Conservation (phyloP, 331 rosid species). For the Quercus tomentella region DNA sequence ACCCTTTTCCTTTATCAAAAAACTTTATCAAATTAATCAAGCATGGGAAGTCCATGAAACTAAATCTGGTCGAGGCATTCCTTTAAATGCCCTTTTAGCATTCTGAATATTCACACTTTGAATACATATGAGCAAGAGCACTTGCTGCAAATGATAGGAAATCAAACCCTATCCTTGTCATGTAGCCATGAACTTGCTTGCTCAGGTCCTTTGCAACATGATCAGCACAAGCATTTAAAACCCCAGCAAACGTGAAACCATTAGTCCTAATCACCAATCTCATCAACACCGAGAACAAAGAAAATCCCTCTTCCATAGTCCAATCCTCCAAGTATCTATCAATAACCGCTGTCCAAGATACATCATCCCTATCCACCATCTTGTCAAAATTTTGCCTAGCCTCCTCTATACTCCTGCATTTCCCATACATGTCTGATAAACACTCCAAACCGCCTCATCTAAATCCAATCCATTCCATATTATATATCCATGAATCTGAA, state of each 20-base stretch:
- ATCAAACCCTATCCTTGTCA: conserved; percentile 52
- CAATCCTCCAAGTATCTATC: conserved; percentile 40
- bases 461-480: conserved; percentile 42
- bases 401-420: conserved; percentile 63
- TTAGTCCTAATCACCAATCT: conserved; percentile 40
- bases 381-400: conserved; percentile 54
- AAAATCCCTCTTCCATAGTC: conserved; percentile 27
- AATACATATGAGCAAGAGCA: conserved; percentile 56
- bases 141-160: conserved; percentile 48
- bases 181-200: conserved; percentile 63
- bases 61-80: conserved; percentile 53
- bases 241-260: conserved; percentile 17
- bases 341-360: conserved; percentile 67
- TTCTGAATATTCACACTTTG: conserved; percentile 40
- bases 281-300: conserved; percentile 45
- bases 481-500: conserved; percentile 49
- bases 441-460: conserved; percentile 66
- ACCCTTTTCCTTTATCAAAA: conserved; percentile 30
- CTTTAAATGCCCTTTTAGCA: conserved; percentile 49
- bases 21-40: not conserved
- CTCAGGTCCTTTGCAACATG: conserved; percentile 47
- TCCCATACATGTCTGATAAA: conserved; percentile 56
- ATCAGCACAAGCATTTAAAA: conserved; percentile 57
- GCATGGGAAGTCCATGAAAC: conserved; percentile 75
- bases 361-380: conserved; percentile 47